Evolutionary conservation across 1,284 basidiomycete genomes (phyloP).

Genomic region (Ceratobasidium sp.): DNA sequence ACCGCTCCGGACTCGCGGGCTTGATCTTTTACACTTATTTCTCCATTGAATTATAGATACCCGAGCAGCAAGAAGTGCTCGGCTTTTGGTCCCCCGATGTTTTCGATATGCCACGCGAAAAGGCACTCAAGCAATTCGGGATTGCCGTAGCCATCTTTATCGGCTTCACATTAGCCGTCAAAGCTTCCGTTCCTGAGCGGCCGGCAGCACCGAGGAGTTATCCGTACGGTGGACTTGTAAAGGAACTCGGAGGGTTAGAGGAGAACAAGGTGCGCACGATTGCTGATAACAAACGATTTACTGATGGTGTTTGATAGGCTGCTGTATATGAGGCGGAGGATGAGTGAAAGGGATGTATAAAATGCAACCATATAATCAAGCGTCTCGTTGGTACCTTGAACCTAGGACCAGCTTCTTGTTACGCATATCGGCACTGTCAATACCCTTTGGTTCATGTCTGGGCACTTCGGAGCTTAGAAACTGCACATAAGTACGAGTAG

Average conservation of each 20-base stretch:
- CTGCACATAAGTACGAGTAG: too few species aligned
- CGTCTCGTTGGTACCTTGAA: conserved; percentile 10
- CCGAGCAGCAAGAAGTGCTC: conserved; percentile 85
- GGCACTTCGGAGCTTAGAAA: too few species aligned
- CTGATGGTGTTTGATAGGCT: conserved; percentile 14
- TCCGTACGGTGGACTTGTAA: conserved; percentile 77
- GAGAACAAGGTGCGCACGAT: conserved; percentile 74
- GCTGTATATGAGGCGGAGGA: conserved; percentile 42
- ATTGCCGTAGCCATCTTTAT: conserved; percentile 69
- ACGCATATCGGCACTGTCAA: too few species aligned
- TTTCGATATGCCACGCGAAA: conserved; percentile 66
- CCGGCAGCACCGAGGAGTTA: conserved; percentile 78
- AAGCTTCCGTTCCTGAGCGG: conserved; percentile 68
- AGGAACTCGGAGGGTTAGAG: conserved; percentile 79
- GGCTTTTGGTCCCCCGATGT: conserved; percentile 93
- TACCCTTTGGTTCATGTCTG: too few species aligned
- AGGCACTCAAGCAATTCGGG: conserved; percentile 73
- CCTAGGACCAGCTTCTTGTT: too few species aligned
- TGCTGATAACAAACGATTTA: background rate
- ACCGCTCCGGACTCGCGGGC: background rate
- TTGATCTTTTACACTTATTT: background rate
- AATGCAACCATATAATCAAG: conserved; percentile 16
- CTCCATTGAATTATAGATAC: conserved; percentile 67
- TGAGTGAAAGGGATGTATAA: conserved; percentile 25
- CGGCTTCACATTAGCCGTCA: conserved; percentile 69